phyloP scores from a whole-genome alignment of 768 basidiomycete genomes.

The Tulasnella sp. region DNA sequence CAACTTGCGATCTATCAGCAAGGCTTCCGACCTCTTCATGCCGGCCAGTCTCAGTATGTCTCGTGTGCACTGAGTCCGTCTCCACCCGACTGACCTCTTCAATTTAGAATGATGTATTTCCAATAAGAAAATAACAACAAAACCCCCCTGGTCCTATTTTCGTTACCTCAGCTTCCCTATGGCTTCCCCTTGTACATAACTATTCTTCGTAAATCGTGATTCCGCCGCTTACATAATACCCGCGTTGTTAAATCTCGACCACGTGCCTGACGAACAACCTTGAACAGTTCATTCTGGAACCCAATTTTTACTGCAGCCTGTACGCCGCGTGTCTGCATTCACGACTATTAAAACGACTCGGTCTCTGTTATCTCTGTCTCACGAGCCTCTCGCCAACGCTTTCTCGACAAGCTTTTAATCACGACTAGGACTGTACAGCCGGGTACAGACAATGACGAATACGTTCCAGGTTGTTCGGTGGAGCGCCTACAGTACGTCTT shows the following conservation, averaged over 20 bases:
- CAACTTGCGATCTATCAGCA: neutral
- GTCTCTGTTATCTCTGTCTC: neutral
- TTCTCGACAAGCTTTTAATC: neutral
- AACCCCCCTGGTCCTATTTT: too few species aligned
- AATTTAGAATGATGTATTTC: neutral
- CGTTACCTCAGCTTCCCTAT: too few species aligned
- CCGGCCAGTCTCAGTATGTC: neutral
- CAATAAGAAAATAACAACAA: too few species aligned
- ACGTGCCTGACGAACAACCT: neutral
- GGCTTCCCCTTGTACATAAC: too few species aligned
- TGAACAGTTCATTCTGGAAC: neutral
- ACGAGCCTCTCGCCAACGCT: neutral
- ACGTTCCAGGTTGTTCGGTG: constrained; percentile 10
- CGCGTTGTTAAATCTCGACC: neutral
- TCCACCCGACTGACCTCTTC: neutral
- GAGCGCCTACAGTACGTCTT: constrained; percentile 10
- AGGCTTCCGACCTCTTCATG: neutral
- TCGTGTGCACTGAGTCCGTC: neutral
- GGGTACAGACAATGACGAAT: constrained; percentile 12
- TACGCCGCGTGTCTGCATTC: neutral
- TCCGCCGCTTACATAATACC: too few species aligned
- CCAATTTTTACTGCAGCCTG: neutral
- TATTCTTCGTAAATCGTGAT: too few species aligned
- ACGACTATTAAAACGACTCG: neutral
- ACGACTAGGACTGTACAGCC: neutral